Evolutionary conservation across 108 stramenopile species (phyloP), one percentile per base, ranked within the genome.

Genomic region (Cyclotella choctawhatcheeana): DNA sequence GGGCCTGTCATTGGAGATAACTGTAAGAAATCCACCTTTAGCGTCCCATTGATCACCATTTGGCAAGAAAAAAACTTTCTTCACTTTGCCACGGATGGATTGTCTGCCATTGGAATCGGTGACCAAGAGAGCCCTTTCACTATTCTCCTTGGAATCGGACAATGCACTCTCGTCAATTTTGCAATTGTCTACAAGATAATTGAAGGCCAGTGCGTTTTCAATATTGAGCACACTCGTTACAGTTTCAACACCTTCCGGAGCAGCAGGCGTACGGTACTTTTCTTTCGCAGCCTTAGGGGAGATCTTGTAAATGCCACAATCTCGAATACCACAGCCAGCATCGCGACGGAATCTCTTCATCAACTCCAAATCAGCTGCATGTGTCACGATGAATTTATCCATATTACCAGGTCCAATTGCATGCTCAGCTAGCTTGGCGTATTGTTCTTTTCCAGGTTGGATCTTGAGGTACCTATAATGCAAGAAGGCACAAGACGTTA

Each of bases 391-490:
- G 69, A 91, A 94, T 16, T 88, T 76, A 67, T 91, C 93, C 21
- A 94, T 68, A 10, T 65, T 45, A 2, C 90, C 89, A 3, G 24
- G 29, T 13, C 78, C 82, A 37, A 92, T 69, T 0, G 91, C 89
- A 24, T 59, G 50, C 64, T 94, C 93, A 0, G 89, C 93, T 22
- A 92, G 35, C 30, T 74, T 60, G 20, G 90, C 90, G 55, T 85
- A 95, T 20, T 85, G 62, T 40, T 93, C 92, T 71, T 93, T 93
- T 5, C 92, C 92, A 52, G 81, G 64, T n/a, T 74, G 82, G 51
- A 95, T 74, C 67, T 95, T 92, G 62, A 91, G 55, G 64, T 86
- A 90, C n/a, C n/a, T n/a, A n/a, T n/a, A n/a, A n/a, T n/a, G n/a
- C n/a, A n/a, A n/a, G n/a, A n/a, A n/a, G n/a, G n/a, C n/a, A n/a